A percentile compares a stretch with the other conserved stretches of the same genome.
Evolutionary conservation across 2,329 filamentous ascomycete species (phyloP).

Genomic region (Colletotrichum agaves): DNA sequence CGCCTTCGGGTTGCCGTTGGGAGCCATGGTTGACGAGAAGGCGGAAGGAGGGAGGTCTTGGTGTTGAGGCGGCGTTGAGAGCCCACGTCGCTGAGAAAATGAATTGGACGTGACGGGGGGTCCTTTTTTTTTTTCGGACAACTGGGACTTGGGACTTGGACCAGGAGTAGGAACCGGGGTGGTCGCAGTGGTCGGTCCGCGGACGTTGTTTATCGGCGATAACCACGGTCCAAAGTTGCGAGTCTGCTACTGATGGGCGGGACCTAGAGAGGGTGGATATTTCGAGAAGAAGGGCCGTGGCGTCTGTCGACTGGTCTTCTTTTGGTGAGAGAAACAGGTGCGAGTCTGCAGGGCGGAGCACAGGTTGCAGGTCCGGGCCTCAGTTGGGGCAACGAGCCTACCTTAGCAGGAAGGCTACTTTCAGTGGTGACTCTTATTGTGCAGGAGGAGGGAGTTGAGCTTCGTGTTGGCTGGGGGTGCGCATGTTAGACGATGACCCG

Average conservation of each 20-base stretch:
- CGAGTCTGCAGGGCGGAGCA: not conserved
- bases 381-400: constrained; percentile 24
- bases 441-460: constrained; percentile 18
- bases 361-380: constrained; percentile 26
- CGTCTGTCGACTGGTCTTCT: not conserved
- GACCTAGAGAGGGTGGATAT: constrained; percentile 22
- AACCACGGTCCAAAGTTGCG: not conserved
- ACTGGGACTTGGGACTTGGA: constrained; percentile 15
- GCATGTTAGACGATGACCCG: constrained; percentile 31
- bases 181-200: constrained; percentile 20
- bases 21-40: constrained; percentile 32
- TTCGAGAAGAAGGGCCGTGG: constrained; percentile 20
- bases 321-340: not conserved
- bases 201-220: constrained; percentile 30
- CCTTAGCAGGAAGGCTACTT: not conserved
- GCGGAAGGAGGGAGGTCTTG: constrained; percentile 24
- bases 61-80: constrained; percentile 23
- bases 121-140: constrained; percentile 2
- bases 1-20: constrained; percentile 36
- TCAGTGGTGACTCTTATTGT: constrained; percentile 27
- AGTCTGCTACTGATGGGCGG: not conserved
- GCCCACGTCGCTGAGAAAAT: constrained; percentile 18
- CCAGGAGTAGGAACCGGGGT: constrained; percentile 7
- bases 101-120: constrained; percentile 8
- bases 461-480: constrained; percentile 27